phyloP scores from a whole-genome alignment of 1,139 yeast species.

The Nematodospora anomalae region DNA sequence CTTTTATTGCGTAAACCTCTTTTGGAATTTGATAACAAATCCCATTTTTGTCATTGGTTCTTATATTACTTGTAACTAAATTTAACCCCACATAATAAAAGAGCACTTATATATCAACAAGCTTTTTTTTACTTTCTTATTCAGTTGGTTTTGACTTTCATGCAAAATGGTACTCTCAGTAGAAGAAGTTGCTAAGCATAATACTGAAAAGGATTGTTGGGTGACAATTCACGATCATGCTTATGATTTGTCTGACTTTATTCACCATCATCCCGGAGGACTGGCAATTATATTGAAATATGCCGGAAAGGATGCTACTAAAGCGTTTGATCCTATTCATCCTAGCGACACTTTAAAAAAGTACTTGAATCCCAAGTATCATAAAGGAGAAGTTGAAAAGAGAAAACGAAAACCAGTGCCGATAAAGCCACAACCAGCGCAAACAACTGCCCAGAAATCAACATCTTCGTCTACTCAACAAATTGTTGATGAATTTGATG shows the following conservation, averaged over 20 bases:
- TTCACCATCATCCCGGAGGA: conserved; percentile 57
- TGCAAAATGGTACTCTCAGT: conserved; percentile 21
- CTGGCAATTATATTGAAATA: conserved; percentile 50
- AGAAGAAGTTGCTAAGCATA: conserved; percentile 40
- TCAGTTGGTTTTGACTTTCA: too few relatives aligned
- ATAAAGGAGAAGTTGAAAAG: conserved; percentile 35
- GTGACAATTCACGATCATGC: conserved; percentile 53
- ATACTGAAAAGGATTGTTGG: conserved; percentile 51
- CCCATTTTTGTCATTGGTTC: too few relatives aligned
- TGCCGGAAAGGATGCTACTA: conserved; percentile 62
- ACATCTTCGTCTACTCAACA: conserved; percentile 6
- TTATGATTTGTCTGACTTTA: conserved; percentile 50
- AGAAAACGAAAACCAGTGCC: conserved; percentile 12
- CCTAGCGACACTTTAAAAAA: conserved; percentile 71
- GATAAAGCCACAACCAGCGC: conserved; percentile 5
- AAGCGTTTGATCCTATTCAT: conserved; percentile 72
- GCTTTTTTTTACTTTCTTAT: too few relatives aligned
- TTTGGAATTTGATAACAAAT: too few relatives aligned
- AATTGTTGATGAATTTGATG: conserved; percentile 45
- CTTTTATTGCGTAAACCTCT: too few relatives aligned
- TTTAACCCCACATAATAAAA: too few relatives aligned
- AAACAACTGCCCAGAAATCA: conserved; percentile 5
- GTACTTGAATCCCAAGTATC: conserved; percentile 34
- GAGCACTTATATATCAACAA: too few relatives aligned
- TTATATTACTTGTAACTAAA: too few relatives aligned